Percentiles rank a stretch among this genome's conserved stretches.
phyloP scores from a whole-genome alignment of 2,329 filamentous ascomycete genomes.

The Periglandula ipomoeae region DNA sequence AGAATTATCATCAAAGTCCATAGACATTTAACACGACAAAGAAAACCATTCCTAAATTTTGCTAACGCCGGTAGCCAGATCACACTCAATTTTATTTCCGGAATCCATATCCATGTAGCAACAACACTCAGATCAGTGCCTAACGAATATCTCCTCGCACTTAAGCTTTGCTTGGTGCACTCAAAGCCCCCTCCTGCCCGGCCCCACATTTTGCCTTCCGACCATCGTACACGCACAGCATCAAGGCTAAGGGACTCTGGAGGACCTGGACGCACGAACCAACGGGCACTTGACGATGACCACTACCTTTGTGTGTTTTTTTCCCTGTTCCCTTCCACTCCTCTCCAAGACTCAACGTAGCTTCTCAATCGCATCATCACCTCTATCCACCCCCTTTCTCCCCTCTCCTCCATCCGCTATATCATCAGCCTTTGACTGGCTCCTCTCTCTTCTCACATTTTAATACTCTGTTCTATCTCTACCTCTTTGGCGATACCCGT shows the following conservation, averaged over 20 bases:
- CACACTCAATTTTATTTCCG: no score
- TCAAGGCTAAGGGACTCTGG: background rate
- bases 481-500: slow-evolving; percentile 4
- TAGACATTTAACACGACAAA: no score
- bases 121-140: no score
- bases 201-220: slow-evolving; percentile 7
- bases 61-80: no score
- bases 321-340: slow-evolving; percentile 8
- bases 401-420: slow-evolving; percentile 7
- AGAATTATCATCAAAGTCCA: no score
- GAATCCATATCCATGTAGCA: no score
- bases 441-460: slow-evolving; percentile 8
- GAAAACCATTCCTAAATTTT: no score
- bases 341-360: slow-evolving; percentile 4
- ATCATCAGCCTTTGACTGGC: slow-evolving; percentile 4
- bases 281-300: slow-evolving; percentile 12
- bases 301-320: slow-evolving; percentile 10
- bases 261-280: slow-evolving; percentile 9
- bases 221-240: slow-evolving; percentile 4
- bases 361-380: slow-evolving; percentile 7
- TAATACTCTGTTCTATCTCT: slow-evolving; percentile 5
- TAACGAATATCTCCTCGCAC: no score
- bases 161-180: no score
- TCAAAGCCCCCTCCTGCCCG: background rate
- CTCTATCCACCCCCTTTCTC: slow-evolving; percentile 6